Evolutionary conservation across 768 basidiomycete species (phyloP).

Genomic region (Mycena crocata): DNA sequence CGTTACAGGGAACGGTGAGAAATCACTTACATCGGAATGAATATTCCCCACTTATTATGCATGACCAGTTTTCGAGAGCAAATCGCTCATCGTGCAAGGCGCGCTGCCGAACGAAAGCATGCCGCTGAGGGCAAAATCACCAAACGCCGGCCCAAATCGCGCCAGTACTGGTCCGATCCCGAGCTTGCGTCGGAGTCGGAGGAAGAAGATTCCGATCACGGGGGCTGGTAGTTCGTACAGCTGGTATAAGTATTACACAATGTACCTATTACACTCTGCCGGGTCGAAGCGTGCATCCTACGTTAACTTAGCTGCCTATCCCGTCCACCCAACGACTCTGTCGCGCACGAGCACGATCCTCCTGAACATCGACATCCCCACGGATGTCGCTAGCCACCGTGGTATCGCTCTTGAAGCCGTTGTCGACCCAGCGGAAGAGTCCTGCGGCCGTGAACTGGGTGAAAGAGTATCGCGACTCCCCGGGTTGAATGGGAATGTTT

Average conservation of each 20-base stretch:
- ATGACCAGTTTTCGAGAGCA: neutral
- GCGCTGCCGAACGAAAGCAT: neutral
- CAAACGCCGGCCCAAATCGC: neutral
- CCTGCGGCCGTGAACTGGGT: constrained; percentile 44
- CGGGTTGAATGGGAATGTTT: constrained; percentile 36
- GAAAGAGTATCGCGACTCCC: constrained; percentile 37
- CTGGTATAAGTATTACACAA: too few species aligned
- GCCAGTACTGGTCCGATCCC: neutral
- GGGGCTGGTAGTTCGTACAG: too few species aligned
- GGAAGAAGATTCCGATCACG: too few species aligned
- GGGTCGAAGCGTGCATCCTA: too few species aligned
- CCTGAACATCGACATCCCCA: too few species aligned
- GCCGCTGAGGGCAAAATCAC: neutral
- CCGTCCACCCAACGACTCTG: too few species aligned
- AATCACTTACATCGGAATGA: neutral
- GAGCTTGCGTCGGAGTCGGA: neutral
- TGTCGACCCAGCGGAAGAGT: constrained; percentile 40
- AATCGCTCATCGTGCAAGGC: neutral
- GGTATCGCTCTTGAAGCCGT: constrained; percentile 35
- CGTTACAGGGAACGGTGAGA: neutral
- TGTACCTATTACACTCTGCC: too few species aligned
- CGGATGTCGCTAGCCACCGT: too few species aligned
- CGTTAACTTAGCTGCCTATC: too few species aligned
- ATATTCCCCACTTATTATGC: neutral
- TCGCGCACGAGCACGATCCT: too few species aligned